Conservation (phyloP, 106 monocot species). For the Alisma plantagoaquatica region DNA sequence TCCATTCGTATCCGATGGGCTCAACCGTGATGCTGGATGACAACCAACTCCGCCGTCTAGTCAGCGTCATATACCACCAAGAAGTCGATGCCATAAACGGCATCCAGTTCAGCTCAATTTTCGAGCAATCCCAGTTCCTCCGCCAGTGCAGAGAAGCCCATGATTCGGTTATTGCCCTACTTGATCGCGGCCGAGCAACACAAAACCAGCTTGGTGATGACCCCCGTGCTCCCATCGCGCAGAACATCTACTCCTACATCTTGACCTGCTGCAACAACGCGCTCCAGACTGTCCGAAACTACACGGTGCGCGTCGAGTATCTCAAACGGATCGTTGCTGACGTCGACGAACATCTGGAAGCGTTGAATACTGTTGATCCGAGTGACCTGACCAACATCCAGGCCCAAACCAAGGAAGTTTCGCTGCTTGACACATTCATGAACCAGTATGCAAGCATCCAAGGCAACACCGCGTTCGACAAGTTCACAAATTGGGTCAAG, state of each 20-base stretch:
- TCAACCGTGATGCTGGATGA: background rate
- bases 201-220: background rate
- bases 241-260: background rate
- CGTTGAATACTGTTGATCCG: background rate
- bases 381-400: background rate
- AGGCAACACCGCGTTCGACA: background rate
- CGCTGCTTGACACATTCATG: background rate
- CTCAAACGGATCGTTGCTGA: background rate
- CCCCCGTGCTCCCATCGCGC: background rate
- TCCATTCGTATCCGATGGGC: too few relatives aligned
- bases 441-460: background rate
- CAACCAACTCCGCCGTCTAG: background rate
- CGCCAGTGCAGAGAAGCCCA: background rate
- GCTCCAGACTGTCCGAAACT: slow-evolving; percentile 1
- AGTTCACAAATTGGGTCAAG: background rate
- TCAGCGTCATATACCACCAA: background rate
- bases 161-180: background rate
- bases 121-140: background rate
- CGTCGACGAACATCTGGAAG: background rate
- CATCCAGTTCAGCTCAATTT: background rate
- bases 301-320: background rate
- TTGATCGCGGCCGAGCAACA: background rate
- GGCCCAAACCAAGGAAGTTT: background rate
- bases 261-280: background rate
- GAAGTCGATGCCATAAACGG: slow-evolving; percentile 1